Evolutionary conservation across 139 green algal genomes (phyloP), one percentile per base, ranked within the genome.

Genomic region (Tetradesmus lagerheimii): DNA sequence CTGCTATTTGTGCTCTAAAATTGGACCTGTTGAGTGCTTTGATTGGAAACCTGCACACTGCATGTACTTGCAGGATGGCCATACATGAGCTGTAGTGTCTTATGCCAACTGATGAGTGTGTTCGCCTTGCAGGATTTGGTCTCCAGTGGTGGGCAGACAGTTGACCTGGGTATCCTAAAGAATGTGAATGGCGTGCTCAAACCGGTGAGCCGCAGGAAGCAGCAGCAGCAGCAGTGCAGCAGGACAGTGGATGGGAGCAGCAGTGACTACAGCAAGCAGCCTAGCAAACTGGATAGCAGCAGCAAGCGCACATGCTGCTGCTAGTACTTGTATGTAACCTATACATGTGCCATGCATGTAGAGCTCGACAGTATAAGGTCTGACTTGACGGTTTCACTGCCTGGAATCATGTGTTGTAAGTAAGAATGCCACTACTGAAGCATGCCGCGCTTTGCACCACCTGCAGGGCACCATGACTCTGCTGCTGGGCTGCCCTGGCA

Each of bases 401-500:
- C n/a, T n/a, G n/a, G n/a, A n/a, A n/a, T n/a, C n/a, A n/a, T n/a
- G n/a, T n/a, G n/a, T 78, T 78, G 66, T 79, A 39, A 37, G 4
- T 16, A n/a, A n/a, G n/a, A n/a, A n/a, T n/a, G n/a, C n/a, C n/a
- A n/a, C n/a, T n/a, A n/a, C n/a, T n/a, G n/a, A n/a, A n/a, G n/a
- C n/a, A n/a, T 37, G 71, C 16, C 35, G 16, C 47, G 35, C 71
- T 35, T 79, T 39, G 71, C n/a, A 20, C 31, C 11, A 11, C 71
- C 5, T 82, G 29, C 84, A 89, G 84, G 84, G 84, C 67, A 80
- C 62, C 39, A 74, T 89, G 84, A 89, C 84, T 1, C 67, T 89
- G 64, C 67, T 89, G 66, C 66, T 89, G 27, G 84, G 84, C 4
- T 67, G 39, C 1, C 84, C 84, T 31, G 84, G 66, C 84, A 38